These are phyloP conservation scores for Moesziomyces globuligerus DNA, from an alignment of 1,284 basidiomycete genomes.

Conservation along the genomic window DNA sequence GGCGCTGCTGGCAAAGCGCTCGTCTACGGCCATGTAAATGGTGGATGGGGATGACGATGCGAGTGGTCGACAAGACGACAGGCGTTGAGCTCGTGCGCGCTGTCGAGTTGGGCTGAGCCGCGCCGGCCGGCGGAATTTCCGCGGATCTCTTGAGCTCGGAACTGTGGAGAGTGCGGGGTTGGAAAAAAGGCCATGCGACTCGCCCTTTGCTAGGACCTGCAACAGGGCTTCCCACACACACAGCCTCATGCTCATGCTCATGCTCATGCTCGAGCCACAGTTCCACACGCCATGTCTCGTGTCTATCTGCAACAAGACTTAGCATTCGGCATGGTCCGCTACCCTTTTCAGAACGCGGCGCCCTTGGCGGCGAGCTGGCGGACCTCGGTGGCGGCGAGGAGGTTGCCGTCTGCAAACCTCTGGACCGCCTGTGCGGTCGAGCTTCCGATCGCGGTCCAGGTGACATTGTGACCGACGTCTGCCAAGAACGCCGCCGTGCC, in stretches of 20 bases:
- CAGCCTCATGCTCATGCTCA: not conserved
- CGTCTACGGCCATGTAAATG: slow-evolving; percentile 12
- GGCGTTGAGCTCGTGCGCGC: too few species aligned
- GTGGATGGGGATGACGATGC: too few species aligned
- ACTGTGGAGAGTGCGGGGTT: too few species aligned
- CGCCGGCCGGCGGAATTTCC: too few species aligned
- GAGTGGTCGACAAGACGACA: too few species aligned
- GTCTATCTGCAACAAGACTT: not conserved
- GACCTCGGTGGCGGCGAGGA: slow-evolving; percentile 53
- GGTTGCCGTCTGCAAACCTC: slow-evolving; percentile 30
- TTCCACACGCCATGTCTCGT: too few species aligned
- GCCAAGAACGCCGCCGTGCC: slow-evolving; percentile 64
- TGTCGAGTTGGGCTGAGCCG: too few species aligned
- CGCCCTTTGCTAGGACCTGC: too few species aligned
- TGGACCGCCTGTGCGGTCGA: slow-evolving; percentile 59
- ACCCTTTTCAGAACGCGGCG: slow-evolving; percentile 41
- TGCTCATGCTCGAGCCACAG: not conserved
- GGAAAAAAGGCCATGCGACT: too few species aligned
- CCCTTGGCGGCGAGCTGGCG: slow-evolving; percentile 58
- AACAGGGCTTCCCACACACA: too few species aligned
- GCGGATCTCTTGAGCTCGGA: too few species aligned
- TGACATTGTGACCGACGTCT: slow-evolving; percentile 66
- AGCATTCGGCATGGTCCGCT: too few species aligned
- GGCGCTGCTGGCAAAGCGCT: slow-evolving; percentile 13
- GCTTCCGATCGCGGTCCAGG: slow-evolving; percentile 46